Evolutionary conservation across 495 filamentous ascomycete species (phyloP), one percentile per base, ranked within the genome.

Genomic region (Corynascus novoguineensis): DNA sequence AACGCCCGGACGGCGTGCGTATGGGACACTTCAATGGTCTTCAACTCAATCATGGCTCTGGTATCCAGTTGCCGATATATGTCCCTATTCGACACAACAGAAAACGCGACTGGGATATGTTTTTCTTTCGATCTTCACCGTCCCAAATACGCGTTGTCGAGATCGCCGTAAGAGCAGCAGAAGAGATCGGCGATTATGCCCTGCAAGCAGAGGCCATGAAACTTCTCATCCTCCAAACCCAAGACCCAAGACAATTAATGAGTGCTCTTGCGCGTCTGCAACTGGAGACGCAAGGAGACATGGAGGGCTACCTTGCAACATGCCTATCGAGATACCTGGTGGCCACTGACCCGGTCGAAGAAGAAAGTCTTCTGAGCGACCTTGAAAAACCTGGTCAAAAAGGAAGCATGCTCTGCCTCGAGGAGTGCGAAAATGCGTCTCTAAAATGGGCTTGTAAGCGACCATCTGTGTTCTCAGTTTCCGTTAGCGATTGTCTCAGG

Each of bases 321-420:
- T 63, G 57, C 29, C 27, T 65, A 4, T 63, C 60, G 3, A 65
- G 52, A 17, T 63, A 63, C 41, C 46, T 63, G 12, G 38, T 46
- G 4, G 45, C 40, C 12, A 37, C 7, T 9, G 46, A 22, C 0
- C 22, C 5, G 5, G 37, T 19, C 0, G 53, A 60, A 6, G 51
- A 55, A 55, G 41, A 17, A 3, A 11, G 12, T 3, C 35, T 66
- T 32, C 27, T 59, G 4, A 24, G 15, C 10, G 24, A 49, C 17
- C 34, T 63, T 6, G 27, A 42, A 11, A 37, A 21, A 19, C 29
- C 60, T 14, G 38, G 55, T 6, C 44, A 27, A 9, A 28, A 11
- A 22, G 19, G 40, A 5, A 29, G 21, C 1, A 40, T 35, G 0
- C 22, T 37, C 0, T 55, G 35, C 40, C 31, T 47, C 27, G 41